Conservation (phyloP, 2,329 filamentous ascomycete genomes). For the Cladosporium halotolerans region DNA sequence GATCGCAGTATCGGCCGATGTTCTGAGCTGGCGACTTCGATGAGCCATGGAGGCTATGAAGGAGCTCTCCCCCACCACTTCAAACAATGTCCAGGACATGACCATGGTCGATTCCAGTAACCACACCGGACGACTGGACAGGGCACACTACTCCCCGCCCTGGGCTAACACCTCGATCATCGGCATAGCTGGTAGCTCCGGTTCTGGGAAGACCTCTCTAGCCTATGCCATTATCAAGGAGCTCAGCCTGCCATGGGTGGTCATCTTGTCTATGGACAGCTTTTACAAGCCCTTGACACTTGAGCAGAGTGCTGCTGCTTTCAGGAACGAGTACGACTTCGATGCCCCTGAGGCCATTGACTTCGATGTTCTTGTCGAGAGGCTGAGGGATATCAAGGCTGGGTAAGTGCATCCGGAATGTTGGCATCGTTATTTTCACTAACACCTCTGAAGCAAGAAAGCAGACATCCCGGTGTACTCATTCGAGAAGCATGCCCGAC, state of each 20-base stretch:
- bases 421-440: slow-evolving; percentile 5
- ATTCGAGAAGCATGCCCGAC: slow-evolving; percentile 80
- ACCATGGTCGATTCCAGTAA: slow-evolving; percentile 11
- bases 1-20: slow-evolving; percentile 21
- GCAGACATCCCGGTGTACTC: slow-evolving; percentile 93
- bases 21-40: slow-evolving; percentile 25
- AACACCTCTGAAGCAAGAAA: slow-evolving; percentile 55
- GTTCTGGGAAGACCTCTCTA: slow-evolving; percentile 90
- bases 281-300: slow-evolving; percentile 87
- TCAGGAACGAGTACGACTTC: slow-evolving; percentile 90
- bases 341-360: slow-evolving; percentile 92
- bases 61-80: slow-evolving; percentile 1
- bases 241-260: slow-evolving; percentile 92
- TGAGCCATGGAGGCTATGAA: slow-evolving; percentile 19
- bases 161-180: slow-evolving; percentile 97
- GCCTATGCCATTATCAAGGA: slow-evolving; percentile 85
- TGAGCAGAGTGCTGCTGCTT: slow-evolving; percentile 73
- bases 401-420: slow-evolving; percentile 55
- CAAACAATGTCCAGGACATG: background rate
- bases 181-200: slow-evolving; percentile 89
- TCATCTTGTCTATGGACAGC: slow-evolving; percentile 96
- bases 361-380: slow-evolving; percentile 80
- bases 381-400: slow-evolving; percentile 76
- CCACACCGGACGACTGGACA: slow-evolving; percentile 15
- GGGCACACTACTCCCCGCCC: slow-evolving; percentile 79